These are phyloP conservation scores for Serpula lacrymans DNA, from an alignment of 768 basidiomycete genomes.

Conservation along the genomic window DNA sequence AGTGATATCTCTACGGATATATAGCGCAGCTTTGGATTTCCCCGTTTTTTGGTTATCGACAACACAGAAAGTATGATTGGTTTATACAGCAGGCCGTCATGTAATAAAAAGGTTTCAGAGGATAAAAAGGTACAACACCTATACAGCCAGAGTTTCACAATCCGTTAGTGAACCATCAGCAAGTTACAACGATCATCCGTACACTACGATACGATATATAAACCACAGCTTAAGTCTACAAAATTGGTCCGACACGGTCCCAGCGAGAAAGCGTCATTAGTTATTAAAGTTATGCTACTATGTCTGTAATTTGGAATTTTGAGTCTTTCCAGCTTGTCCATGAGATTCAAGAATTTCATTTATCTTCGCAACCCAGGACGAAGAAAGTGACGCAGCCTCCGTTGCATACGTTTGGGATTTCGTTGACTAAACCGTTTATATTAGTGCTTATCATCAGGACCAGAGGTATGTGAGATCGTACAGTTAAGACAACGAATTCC, in stretches of 20 bases:
- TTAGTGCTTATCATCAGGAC: not conserved
- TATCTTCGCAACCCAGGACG: slow-evolving; percentile 40
- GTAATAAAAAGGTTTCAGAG: not conserved
- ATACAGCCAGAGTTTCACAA: not conserved
- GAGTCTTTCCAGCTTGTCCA: too few relatives aligned
- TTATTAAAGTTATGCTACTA: too few relatives aligned
- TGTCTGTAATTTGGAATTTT: too few relatives aligned
- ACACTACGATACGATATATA: too few relatives aligned
- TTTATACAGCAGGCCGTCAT: not conserved
- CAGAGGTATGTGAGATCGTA: slow-evolving; percentile 28
- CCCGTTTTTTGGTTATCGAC: not conserved
- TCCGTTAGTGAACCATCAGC: too few relatives aligned
- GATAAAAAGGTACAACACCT: not conserved
- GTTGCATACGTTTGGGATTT: slow-evolving; percentile 45
- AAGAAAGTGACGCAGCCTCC: slow-evolving; percentile 29
- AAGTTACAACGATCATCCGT: too few relatives aligned
- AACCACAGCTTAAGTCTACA: too few relatives aligned
- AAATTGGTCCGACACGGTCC: too few relatives aligned
- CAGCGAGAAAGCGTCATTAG: too few relatives aligned
- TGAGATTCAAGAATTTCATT: slow-evolving; percentile 22
- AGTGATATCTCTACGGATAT: too few relatives aligned
- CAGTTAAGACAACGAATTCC: slow-evolving; percentile 61
- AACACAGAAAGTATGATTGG: not conserved
- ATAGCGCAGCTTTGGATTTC: not conserved
- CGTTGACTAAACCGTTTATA: slow-evolving; percentile 32